Conservation (phyloP, 257 asterid genomes). For the Penstemon eatonii region DNA sequence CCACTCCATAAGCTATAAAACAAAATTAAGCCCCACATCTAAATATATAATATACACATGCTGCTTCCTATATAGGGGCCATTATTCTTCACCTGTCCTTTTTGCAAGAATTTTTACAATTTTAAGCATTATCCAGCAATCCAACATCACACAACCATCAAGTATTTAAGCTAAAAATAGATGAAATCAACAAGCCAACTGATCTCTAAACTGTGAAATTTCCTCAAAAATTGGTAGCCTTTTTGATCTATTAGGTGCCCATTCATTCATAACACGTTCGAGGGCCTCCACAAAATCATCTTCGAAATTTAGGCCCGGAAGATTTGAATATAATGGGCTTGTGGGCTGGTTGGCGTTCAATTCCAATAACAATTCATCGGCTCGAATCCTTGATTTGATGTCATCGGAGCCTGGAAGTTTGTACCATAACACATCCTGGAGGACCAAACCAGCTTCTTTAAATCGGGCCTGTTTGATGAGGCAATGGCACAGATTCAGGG, state of each 20-base stretch:
- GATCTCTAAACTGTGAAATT: slow-evolving; percentile 76
- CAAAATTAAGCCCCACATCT: background rate
- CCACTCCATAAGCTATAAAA: too few relatives aligned
- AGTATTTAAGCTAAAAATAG: background rate
- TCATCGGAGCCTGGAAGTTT: slow-evolving; percentile 68
- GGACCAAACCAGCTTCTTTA: slow-evolving; percentile 55
- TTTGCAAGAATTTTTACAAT: background rate
- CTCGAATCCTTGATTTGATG: slow-evolving; percentile 49
- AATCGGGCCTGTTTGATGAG: slow-evolving; percentile 58
- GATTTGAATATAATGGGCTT: background rate
- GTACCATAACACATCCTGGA: slow-evolving; percentile 53
- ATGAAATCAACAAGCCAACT: slow-evolving; percentile 63
- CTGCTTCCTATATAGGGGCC: background rate
- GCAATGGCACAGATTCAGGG: slow-evolving; percentile 73
- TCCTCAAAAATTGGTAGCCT: slow-evolving; percentile 88
- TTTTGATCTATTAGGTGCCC: slow-evolving; percentile 66
- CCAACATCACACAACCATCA: background rate
- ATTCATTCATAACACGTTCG: slow-evolving; percentile 50
- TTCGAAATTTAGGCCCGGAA: slow-evolving; percentile 44
- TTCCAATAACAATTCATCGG: slow-evolving; percentile 50
- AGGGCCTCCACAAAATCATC: slow-evolving; percentile 60
- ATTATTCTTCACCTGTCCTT: background rate
- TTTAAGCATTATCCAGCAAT: background rate
- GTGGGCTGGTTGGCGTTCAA: slow-evolving; percentile 37
- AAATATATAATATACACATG: background rate